A percentile compares a stretch with the other conserved stretches of the same genome.
Evolutionary conservation across 176 grass and related monocot genomes (phyloP).

Genomic region (Triticum aestivum): DNA sequence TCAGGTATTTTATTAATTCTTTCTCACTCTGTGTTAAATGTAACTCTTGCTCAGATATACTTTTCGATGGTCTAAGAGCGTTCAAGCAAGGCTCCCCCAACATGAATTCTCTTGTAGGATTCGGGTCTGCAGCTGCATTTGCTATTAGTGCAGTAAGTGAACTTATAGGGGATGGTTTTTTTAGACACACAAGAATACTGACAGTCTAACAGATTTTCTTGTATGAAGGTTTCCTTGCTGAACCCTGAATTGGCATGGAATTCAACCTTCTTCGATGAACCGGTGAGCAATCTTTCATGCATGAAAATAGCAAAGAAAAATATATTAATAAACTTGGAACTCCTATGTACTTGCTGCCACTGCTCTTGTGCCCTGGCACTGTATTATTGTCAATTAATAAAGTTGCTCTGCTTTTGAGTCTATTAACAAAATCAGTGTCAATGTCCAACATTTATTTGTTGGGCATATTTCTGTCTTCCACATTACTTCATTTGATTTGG

Average conservation of each 20-base stretch:
- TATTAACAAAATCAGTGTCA: not conserved
- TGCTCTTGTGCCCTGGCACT: not conserved
- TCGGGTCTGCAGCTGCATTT: constrained; percentile 90
- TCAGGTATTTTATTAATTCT: not conserved
- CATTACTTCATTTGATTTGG: not conserved
- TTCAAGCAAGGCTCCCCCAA: constrained; percentile 93
- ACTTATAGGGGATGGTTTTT: constrained; percentile 16
- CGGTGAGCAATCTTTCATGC: constrained; percentile 59
- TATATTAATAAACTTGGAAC: not conserved
- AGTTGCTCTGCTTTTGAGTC: constrained; percentile 6
- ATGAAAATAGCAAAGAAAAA: not conserved
- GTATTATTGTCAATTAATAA: no score
- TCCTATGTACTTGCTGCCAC: not conserved
- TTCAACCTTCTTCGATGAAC: constrained; percentile 96
- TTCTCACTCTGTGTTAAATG: constrained; percentile 33
- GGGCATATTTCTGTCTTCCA: not conserved
- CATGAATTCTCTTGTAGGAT: constrained; percentile 99
- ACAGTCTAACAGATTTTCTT: constrained; percentile 6
- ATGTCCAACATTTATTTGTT: not conserved
- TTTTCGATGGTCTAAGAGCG: constrained; percentile 88
- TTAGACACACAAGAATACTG: constrained; percentile 24
- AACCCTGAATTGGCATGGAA: constrained; percentile 90
- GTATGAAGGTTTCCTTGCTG: constrained; percentile 75
- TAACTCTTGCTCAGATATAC: constrained; percentile 60
- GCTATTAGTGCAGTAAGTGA: constrained; percentile 84